phyloP scores from a whole-genome alignment of 352 stramenopile species.

The Globisporangium mamillatum region DNA sequence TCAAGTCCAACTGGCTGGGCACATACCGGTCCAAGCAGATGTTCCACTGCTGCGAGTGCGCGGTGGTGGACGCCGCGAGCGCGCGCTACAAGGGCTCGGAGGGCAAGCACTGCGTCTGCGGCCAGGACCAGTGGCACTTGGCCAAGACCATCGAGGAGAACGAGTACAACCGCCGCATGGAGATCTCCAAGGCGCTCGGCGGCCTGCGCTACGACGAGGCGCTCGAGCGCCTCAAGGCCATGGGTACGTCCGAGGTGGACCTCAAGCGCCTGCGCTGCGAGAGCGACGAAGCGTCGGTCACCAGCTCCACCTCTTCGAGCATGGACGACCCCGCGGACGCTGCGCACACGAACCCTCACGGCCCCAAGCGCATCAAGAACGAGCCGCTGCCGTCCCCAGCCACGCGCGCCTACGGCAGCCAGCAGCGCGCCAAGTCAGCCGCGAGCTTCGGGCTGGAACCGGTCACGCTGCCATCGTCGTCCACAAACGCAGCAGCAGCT shows the following conservation, averaged over 20 bases:
- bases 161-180: constrained; percentile 84
- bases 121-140: constrained; percentile 80
- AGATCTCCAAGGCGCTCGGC: constrained; percentile 77
- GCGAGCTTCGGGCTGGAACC: constrained; percentile 18
- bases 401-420: constrained; percentile 25
- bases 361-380: constrained; percentile 21
- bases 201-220: constrained; percentile 84
- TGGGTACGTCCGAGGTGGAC: constrained; percentile 60
- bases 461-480: background rate
- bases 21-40: constrained; percentile 86
- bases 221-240: constrained; percentile 53
- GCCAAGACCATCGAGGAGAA: constrained; percentile 78
- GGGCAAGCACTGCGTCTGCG: constrained; percentile 78
- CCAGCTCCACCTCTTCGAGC: constrained; percentile 22
- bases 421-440: constrained; percentile 6
- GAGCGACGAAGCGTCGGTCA: constrained; percentile 29
- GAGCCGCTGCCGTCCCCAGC: constrained; percentile 21
- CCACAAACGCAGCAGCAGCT: background rate
- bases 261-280: constrained; percentile 45
- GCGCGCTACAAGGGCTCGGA: constrained; percentile 76
- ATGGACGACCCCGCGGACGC: constrained; percentile 8
- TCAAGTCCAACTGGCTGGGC: constrained; percentile 87
- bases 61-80: constrained; percentile 38
- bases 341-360: background rate
- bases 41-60: constrained; percentile 84